Base-by-base conservation (phyloP, 2,329 filamentous ascomycete genomes). In the Clathrospora elynae region DNA sequence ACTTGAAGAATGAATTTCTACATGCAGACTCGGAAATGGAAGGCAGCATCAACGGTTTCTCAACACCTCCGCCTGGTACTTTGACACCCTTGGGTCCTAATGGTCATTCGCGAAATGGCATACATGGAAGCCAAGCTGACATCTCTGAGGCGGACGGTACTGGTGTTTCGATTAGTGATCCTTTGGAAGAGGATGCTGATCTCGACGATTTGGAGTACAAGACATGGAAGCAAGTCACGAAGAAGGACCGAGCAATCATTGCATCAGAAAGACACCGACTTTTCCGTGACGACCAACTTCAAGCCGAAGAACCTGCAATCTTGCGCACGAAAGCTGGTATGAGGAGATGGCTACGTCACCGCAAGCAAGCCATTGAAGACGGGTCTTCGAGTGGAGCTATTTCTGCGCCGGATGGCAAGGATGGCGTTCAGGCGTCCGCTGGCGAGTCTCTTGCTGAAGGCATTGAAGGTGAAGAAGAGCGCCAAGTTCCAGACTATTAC, bases 151-250 rank as follows among this genome's bases (percentile, higher is more conserved):
- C 93, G 22, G 93, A 97, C 64, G 87, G 82, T 0, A 71, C 76
- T 23, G 73, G 71, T n/a, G 81, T 85, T 5, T 85, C 85, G 2
- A 75, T 89, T 25, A 85, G 83, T 53, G 84, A 87, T 66, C 76
- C 79, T 0, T 65, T 87, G 13, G 82, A 85, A 36, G 87, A 95
- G 57, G 88, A 95, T 56, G 80, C 82, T 9, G 90, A 90, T 55
- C 84, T 95, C 57, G 91, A 97, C 58, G 91, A 97, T 45, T 74
- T 81, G 2, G 92, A 96, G 65, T 96, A 93, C 73, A 95, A 95
- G 68, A 88, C 93, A 23, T 99, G 95, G 93, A 99, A 97, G 74
- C 92, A 97, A 71, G 90, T 96, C 26, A 99, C 93, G 2, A 97
- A 97, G 73, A 96, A 93, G 67, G 91, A 96, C 62, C 85, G 93